Evolutionary conservation across 2,329 filamentous ascomycete genomes (phyloP).

Genomic region (Biscogniauxia sp.): DNA sequence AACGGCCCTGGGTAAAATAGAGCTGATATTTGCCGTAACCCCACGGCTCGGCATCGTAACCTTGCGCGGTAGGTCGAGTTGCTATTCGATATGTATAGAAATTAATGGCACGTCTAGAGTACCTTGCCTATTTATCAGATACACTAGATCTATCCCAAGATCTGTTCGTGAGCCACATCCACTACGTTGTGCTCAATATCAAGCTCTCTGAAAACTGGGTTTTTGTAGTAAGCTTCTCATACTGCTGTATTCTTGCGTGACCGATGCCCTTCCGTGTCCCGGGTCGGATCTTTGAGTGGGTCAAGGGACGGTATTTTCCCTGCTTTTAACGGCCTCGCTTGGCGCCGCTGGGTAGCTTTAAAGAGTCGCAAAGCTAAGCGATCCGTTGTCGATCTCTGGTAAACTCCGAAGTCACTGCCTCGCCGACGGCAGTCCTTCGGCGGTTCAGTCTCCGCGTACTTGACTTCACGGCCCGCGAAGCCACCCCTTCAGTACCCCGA

Average conservation of each 20-base stretch:
- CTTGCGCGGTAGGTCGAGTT: slow-evolving; percentile 23
- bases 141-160: slow-evolving; percentile 20
- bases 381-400: neutral
- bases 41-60: slow-evolving; percentile 24
- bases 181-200: slow-evolving; percentile 4
- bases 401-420: slow-evolving; percentile 5
- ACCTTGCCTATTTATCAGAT: slow-evolving; percentile 14
- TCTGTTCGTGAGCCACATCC: slow-evolving; percentile 6
- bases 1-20: slow-evolving; percentile 25
- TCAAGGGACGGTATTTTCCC: slow-evolving; percentile 7
- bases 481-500: slow-evolving; percentile 1
- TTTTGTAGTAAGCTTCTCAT: neutral
- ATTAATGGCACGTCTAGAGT: neutral
- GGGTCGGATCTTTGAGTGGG: slow-evolving; percentile 8
- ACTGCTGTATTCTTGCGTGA: neutral
- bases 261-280: slow-evolving; percentile 2
- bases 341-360: slow-evolving; percentile 11
- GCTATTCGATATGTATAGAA: neutral
- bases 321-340: slow-evolving; percentile 7
- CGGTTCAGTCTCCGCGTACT: slow-evolving; percentile 18
- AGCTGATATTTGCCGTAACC: slow-evolving; percentile 26
- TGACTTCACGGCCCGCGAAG: slow-evolving; percentile 12
- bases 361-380: slow-evolving; percentile 9
- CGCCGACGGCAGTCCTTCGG: slow-evolving; percentile 15
- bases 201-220: neutral